Conservation (phyloP, 2,329 filamentous ascomycete genomes). For the Xylariaceae sp. region DNA sequence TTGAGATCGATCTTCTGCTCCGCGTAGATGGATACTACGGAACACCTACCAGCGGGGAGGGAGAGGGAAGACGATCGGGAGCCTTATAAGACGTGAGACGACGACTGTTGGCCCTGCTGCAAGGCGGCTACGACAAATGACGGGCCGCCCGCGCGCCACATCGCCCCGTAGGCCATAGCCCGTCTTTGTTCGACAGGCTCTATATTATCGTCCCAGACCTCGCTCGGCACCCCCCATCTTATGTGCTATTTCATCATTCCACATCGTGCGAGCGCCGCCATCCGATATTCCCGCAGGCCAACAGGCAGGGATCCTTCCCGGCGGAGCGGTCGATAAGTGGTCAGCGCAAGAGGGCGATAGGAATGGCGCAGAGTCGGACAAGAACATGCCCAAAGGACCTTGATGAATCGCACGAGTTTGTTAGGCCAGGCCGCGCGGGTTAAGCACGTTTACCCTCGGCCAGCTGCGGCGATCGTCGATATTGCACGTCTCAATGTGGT, state of each 20-base stretch:
- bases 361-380: conserved; percentile 1
- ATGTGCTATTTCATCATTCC: conserved; percentile 10
- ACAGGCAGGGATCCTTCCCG: conserved; percentile 6
- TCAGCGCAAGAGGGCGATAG: not conserved
- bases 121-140: not conserved
- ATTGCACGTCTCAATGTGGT: not conserved
- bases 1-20: not conserved
- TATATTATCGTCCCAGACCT: conserved; percentile 3
- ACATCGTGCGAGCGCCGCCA: conserved; percentile 10
- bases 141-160: not conserved
- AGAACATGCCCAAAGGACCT: conserved; percentile 12
- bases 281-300: conserved; percentile 9
- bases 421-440: conserved; percentile 1
- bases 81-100: not conserved
- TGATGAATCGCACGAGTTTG: conserved; percentile 7
- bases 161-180: not conserved
- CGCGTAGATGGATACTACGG: not conserved
- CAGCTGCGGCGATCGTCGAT: conserved; percentile 14
- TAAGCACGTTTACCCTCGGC: conserved; percentile 18
- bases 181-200: not conserved
- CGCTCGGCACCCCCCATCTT: conserved; percentile 4
- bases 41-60: not conserved
- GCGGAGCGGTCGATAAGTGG: not conserved
- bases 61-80: not conserved
- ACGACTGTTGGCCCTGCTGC: not conserved